Evolutionary conservation across 2,329 filamentous ascomycete genomes (phyloP).

Genomic region (Boeremia exigua): DNA sequence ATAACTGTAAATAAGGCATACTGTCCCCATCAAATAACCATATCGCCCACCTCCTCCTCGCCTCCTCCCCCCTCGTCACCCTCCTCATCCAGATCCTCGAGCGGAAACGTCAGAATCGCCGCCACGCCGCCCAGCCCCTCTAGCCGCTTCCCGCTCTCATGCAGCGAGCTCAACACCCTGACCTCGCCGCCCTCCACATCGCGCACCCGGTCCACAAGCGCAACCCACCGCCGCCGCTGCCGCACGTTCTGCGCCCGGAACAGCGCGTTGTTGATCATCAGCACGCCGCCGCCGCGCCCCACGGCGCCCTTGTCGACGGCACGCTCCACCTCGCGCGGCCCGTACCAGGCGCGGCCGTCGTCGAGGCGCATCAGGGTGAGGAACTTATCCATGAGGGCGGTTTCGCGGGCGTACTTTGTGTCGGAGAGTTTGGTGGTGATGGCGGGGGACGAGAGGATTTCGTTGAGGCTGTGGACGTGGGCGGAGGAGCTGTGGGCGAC

Average conservation of each 20-base stretch:
- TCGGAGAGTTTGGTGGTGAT: constrained; percentile 80
- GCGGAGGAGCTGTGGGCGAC: constrained; percentile 86
- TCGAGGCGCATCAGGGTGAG: constrained; percentile 78
- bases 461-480: constrained; percentile 84
- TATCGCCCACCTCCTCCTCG: constrained; percentile 24
- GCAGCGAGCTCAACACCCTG: constrained; percentile 86
- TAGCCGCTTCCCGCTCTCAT: constrained; percentile 88
- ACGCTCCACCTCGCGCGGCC: constrained; percentile 77
- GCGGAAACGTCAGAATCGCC: constrained; percentile 86
- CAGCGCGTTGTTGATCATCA: constrained; percentile 85
- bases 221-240: constrained; percentile 80
- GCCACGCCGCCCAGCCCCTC: constrained; percentile 87
- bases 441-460: constrained; percentile 82
- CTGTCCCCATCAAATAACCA: constrained; percentile 31
- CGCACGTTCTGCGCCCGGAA: constrained; percentile 84
- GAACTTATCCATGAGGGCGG: constrained; percentile 83
- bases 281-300: constrained; percentile 79
- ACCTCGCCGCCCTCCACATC: constrained; percentile 83
- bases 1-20: too few relatives aligned
- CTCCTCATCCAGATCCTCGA: constrained; percentile 77
- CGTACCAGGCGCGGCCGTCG: constrained; percentile 91
- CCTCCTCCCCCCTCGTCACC: constrained; percentile 50
- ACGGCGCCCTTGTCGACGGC: constrained; percentile 89
- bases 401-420: constrained; percentile 87
- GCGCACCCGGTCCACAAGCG: constrained; percentile 85